Conservation (phyloP, 1,284 basidiomycete genomes). For the Testicularia cyperi region DNA sequence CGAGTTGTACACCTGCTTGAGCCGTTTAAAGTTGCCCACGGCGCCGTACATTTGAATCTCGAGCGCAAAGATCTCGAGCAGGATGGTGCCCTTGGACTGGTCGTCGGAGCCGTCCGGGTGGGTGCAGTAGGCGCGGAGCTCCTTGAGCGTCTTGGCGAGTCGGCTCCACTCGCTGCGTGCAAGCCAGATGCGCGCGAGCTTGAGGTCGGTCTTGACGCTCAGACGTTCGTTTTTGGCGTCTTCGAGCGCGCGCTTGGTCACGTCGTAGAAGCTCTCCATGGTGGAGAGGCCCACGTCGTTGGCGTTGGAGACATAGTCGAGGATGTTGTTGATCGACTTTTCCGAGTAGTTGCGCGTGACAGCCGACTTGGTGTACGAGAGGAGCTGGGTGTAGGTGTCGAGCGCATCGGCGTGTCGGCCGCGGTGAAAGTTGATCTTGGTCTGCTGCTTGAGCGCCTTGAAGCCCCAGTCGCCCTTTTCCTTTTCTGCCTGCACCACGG, state of each 20-base stretch:
- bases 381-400: slow-evolving; percentile 77
- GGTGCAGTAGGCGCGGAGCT: slow-evolving; percentile 63
- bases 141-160: slow-evolving; percentile 66
- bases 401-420: slow-evolving; percentile 80
- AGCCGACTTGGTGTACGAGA: slow-evolving; percentile 72
- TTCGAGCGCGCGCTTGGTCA: slow-evolving; percentile 81
- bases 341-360: slow-evolving; percentile 65
- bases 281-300: slow-evolving; percentile 76
- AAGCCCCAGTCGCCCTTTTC: slow-evolving; percentile 94
- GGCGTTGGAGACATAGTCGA: slow-evolving; percentile 88
- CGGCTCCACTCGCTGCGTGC: slow-evolving; percentile 88
- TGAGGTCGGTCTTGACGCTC: slow-evolving; percentile 92
- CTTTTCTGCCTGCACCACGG: slow-evolving; percentile 82
- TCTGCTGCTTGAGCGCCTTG: slow-evolving; percentile 96
- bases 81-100: slow-evolving; percentile 83
- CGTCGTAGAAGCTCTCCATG: slow-evolving; percentile 92
- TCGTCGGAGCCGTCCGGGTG: slow-evolving; percentile 72
- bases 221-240: slow-evolving; percentile 97
- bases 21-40: slow-evolving; percentile 88
- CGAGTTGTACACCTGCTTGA: slow-evolving; percentile 96
- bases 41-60: slow-evolving; percentile 99
- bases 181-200: slow-evolving; percentile 95
- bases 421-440: slow-evolving; percentile 84
- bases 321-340: slow-evolving; percentile 96
- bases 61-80: slow-evolving; percentile 96